Conservation (phyloP, 306 rosid genomes). For the Spatholobus suberectus region DNA sequence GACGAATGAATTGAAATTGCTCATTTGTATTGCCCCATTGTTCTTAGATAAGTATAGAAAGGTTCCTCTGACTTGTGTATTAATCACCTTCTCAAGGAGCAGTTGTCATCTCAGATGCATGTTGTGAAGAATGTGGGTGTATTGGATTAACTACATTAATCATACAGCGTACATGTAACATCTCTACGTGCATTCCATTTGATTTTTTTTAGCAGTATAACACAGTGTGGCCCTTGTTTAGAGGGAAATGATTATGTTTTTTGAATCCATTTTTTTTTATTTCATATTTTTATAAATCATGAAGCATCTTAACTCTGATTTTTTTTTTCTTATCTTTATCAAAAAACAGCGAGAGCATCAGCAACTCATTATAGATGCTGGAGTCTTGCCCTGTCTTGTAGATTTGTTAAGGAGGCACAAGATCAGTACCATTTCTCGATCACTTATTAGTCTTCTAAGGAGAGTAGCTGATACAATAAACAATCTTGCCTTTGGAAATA, state of each 20-base stretch:
- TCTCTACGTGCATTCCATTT: background rate
- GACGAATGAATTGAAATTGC: too few relatives aligned
- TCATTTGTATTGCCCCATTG: too few relatives aligned
- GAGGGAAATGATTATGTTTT: background rate
- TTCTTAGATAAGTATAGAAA: too few relatives aligned
- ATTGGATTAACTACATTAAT: background rate
- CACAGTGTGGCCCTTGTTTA: background rate
- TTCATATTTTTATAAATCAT: background rate
- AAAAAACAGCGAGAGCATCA: constrained; percentile 64
- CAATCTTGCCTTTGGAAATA: constrained; percentile 67
- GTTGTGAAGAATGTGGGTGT: background rate
- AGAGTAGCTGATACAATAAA: constrained; percentile 68
- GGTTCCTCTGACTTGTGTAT: background rate
- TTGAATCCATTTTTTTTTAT: background rate
- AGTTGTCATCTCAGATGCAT: background rate
- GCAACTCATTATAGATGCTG: constrained; percentile 62
- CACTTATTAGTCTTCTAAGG: constrained; percentile 52
- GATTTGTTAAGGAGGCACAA: constrained; percentile 54
- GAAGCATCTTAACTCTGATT: background rate
- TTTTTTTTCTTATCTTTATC: constrained; percentile 20
- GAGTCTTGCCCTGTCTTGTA: constrained; percentile 64
- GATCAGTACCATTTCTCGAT: constrained; percentile 22
- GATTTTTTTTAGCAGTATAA: background rate
- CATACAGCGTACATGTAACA: background rate
- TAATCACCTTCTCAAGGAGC: background rate